These are phyloP conservation scores for Penicillium sp. DNA, from an alignment of 2,329 filamentous ascomycete genomes.

Conservation along the genomic window DNA sequence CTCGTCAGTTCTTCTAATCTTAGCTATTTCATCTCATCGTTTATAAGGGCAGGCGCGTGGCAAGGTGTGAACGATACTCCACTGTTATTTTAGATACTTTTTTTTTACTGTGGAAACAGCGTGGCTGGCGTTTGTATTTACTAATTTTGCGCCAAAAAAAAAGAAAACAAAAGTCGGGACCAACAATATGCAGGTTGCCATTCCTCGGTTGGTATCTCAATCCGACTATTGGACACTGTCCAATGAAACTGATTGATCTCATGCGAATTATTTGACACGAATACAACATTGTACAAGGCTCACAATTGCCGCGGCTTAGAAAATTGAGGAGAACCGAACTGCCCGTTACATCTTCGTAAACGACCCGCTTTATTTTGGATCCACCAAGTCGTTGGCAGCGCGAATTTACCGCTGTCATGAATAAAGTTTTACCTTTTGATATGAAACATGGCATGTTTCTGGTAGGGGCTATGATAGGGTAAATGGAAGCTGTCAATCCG, in stretches of 20 bases:
- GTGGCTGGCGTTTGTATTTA: neutral
- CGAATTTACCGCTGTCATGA: slow-evolving; percentile 1
- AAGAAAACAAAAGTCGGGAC: neutral
- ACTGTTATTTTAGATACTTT: neutral
- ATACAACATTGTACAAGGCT: neutral
- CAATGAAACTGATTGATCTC: neutral
- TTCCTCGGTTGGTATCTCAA: neutral
- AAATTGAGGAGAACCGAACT: neutral
- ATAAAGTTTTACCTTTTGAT: neutral
- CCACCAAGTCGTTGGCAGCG: slow-evolving; percentile 1
- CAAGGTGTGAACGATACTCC: neutral
- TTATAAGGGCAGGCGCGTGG: neutral
- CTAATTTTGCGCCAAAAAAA: neutral
- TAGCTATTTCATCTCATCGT: neutral
- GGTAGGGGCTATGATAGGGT: neutral
- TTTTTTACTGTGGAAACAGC: neutral
- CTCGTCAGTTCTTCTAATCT: slow-evolving; percentile 10
- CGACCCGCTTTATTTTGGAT: neutral
- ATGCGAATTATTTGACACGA: neutral
- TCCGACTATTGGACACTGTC: neutral
- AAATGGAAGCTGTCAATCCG: neutral
- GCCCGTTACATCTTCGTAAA: neutral
- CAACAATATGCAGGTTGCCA: neutral
- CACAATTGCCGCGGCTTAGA: neutral
- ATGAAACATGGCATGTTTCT: neutral